Percentiles rank a stretch among this genome's conserved stretches.
Evolutionary conservation across 2,329 filamentous ascomycete genomes (phyloP).

Genomic region (Clonostachys byssicola): DNA sequence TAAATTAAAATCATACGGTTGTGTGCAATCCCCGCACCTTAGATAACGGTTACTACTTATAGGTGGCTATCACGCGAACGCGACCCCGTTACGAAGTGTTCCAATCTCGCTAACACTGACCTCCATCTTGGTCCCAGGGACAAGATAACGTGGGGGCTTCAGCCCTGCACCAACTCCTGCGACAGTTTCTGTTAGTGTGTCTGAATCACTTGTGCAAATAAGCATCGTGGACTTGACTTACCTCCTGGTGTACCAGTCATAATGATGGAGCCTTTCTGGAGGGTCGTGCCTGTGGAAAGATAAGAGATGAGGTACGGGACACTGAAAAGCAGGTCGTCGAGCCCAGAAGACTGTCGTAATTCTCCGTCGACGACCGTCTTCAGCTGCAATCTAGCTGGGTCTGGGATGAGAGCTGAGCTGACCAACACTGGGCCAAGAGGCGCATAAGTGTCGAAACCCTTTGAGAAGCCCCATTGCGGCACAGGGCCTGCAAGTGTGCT

Average conservation of each 20-base stretch:
- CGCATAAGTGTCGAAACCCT: constrained; percentile 52
- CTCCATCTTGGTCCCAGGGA: constrained; percentile 31
- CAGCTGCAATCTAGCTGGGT: constrained; percentile 35
- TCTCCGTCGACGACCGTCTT: constrained; percentile 42
- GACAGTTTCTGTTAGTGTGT: not conserved
- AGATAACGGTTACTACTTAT: too few species aligned
- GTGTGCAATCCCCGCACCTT: too few species aligned
- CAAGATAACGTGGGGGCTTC: constrained; percentile 27
- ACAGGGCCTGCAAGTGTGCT: constrained; percentile 41
- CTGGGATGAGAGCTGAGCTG: constrained; percentile 28
- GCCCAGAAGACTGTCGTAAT: constrained; percentile 32
- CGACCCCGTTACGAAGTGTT: constrained; percentile 29
- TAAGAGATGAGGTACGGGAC: constrained; percentile 27
- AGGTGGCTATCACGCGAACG: too few species aligned
- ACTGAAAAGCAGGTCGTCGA: constrained; percentile 39
- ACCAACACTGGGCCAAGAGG: constrained; percentile 47
- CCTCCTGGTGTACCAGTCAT: constrained; percentile 41
- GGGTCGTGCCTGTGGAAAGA: constrained; percentile 33
- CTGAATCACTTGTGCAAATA: too few species aligned
- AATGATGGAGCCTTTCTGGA: constrained; percentile 35
- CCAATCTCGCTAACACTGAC: constrained; percentile 31
- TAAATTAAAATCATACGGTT: too few species aligned
- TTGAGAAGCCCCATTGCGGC: constrained; percentile 53
- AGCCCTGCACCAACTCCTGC: constrained; percentile 36
- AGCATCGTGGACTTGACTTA: constrained; percentile 4